Conservation (phyloP, 2,329 filamentous ascomycete species). For the Endoconidiophora laricicola region DNA sequence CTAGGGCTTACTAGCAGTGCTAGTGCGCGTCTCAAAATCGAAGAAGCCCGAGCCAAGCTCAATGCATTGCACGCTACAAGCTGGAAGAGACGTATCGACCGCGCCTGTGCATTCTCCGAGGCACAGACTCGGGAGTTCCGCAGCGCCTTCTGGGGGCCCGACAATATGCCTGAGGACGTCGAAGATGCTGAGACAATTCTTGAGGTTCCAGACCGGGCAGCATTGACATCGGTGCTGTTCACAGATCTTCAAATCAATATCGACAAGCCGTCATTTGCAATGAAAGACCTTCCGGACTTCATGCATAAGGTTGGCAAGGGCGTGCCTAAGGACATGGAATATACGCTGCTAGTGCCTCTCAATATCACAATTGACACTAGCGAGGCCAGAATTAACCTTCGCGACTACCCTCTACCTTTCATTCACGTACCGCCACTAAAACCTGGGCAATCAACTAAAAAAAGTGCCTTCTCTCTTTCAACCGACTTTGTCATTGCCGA, state of each 20-base stretch:
- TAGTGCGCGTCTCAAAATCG: slow-evolving; percentile 31
- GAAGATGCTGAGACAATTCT: slow-evolving; percentile 75
- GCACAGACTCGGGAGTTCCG: slow-evolving; percentile 65
- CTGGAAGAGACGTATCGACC: slow-evolving; percentile 84
- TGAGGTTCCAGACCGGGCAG: slow-evolving; percentile 68
- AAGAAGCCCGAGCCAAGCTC: slow-evolving; percentile 60
- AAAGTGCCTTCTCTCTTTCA: slow-evolving; percentile 68
- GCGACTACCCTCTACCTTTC: slow-evolving; percentile 86
- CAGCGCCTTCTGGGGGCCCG: slow-evolving; percentile 63
- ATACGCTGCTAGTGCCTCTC: slow-evolving; percentile 79
- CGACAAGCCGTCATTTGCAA: slow-evolving; percentile 84
- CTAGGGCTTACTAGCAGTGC: slow-evolving; percentile 20
- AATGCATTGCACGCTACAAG: slow-evolving; percentile 71
- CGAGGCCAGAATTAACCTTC: slow-evolving; percentile 68
- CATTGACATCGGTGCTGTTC: slow-evolving; percentile 63
- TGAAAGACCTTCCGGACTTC: slow-evolving; percentile 67
- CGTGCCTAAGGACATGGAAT: slow-evolving; percentile 82
- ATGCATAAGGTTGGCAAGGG: slow-evolving; percentile 87
- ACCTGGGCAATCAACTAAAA: slow-evolving; percentile 57
- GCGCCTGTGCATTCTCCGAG: slow-evolving; percentile 50
- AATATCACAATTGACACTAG: slow-evolving; percentile 78
- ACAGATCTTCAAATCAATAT: slow-evolving; percentile 72
- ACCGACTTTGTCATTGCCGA: slow-evolving; percentile 93
- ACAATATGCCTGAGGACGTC: slow-evolving; percentile 64
- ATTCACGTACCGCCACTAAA: slow-evolving; percentile 78